Conservation (phyloP, 2,329 filamentous ascomycete species). For the Monosporascus ibericus region DNA sequence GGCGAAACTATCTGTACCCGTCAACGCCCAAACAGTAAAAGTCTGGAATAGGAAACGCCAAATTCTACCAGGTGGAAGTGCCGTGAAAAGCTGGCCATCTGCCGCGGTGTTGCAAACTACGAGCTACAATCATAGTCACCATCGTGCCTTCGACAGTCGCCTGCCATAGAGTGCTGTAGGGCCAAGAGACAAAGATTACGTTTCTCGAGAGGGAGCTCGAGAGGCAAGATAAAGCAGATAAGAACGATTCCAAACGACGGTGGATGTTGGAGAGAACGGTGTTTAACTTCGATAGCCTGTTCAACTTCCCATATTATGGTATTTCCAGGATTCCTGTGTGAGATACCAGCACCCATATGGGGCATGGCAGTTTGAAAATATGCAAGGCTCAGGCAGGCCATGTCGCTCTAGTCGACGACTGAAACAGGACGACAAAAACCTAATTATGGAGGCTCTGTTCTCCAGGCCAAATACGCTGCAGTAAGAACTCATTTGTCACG, state of each 20-base stretch:
- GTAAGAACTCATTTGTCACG: not conserved
- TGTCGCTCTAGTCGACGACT: not conserved
- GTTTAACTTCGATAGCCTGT: not conserved
- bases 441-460: slow-evolving; percentile 2
- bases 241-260: not conserved
- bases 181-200: slow-evolving; percentile 1
- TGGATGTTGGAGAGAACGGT: not conserved
- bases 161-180: not conserved
- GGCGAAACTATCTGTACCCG: not conserved
- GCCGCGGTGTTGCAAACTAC: slow-evolving; percentile 1
- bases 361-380: not conserved
- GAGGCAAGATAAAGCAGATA: not conserved
- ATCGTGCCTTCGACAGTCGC: not conserved
- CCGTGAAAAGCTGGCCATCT: not conserved
- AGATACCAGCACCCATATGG: not conserved
- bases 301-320: not conserved
- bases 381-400: not conserved
- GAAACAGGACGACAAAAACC: slow-evolving; percentile 7
- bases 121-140: slow-evolving; percentile 1
- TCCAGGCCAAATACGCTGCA: slow-evolving; percentile 1
- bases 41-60: not conserved
- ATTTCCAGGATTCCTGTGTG: not conserved
- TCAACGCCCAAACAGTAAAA: not conserved
- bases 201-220: not conserved
- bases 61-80: not conserved